These are phyloP conservation scores for Naganishia sp. DNA, from an alignment of 1,284 basidiomycete species.

Conservation along the genomic window DNA sequence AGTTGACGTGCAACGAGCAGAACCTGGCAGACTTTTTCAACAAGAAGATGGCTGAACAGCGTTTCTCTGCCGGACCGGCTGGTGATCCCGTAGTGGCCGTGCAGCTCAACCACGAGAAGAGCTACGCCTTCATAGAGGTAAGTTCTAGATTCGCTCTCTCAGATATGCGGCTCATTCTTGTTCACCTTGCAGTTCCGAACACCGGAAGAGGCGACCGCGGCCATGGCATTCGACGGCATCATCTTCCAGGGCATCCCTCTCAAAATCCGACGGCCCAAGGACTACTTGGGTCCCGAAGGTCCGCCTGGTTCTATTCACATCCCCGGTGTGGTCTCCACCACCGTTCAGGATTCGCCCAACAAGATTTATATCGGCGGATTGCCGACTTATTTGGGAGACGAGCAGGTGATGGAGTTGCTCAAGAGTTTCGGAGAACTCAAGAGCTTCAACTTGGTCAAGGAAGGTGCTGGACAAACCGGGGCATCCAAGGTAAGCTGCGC, in stretches of 20 bases:
- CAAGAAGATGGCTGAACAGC: conserved; percentile 88
- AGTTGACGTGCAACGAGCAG: conserved; percentile 84
- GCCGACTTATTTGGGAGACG: conserved; percentile 91
- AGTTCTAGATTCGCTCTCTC: conserved; percentile 35
- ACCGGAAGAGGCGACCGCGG: conserved; percentile 91
- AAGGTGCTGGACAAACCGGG: conserved; percentile 72
- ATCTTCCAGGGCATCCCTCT: conserved; percentile 89
- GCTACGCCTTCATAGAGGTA: conserved; percentile 95
- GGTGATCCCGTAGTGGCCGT: conserved; percentile 89
- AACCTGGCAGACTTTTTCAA: conserved; percentile 93
- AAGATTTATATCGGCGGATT: conserved; percentile 97
- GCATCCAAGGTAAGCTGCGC: conserved; percentile 71
- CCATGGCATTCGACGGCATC: conserved; percentile 95
- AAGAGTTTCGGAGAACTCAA: conserved; percentile 97
- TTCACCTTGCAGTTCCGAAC: conserved; percentile 75
- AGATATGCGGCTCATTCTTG: background rate
- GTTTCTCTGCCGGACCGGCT: conserved; percentile 74
- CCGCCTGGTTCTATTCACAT: conserved; percentile 63
- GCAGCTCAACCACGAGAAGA: conserved; percentile 96
- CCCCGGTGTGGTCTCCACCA: conserved; percentile 91
- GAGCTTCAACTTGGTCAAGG: conserved; percentile 96
- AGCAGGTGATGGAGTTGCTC: conserved; percentile 95
- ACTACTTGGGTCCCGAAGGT: conserved; percentile 67
- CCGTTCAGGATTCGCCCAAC: conserved; percentile 94
- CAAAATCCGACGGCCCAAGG: conserved; percentile 94